phyloP scores from a whole-genome alignment of 352 stramenopile genomes.

The Lagenidium sp. region DNA sequence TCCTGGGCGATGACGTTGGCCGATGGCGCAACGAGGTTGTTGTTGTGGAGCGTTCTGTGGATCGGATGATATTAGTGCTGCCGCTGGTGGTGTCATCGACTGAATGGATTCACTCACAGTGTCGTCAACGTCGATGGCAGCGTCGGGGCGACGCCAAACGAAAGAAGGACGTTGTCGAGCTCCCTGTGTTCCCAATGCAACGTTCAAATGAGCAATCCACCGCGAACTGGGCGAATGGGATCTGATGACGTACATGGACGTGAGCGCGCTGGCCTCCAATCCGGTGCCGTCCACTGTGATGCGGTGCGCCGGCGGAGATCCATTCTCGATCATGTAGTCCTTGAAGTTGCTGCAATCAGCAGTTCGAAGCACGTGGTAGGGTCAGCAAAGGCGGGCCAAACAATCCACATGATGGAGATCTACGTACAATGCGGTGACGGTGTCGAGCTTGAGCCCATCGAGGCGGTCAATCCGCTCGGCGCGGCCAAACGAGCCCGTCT shows the following conservation, averaged over 20 bases:
- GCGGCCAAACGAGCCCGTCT: conserved; percentile 5
- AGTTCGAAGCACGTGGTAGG: neutral
- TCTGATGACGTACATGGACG: conserved; percentile 6
- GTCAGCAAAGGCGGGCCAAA: neutral
- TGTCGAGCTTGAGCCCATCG: conserved; percentile 3
- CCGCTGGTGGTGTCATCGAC: neutral
- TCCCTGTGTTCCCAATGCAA: too few species aligned
- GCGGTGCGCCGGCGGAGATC: conserved; percentile 1
- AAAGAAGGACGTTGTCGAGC: too few species aligned
- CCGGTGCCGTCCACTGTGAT: conserved; percentile 6
- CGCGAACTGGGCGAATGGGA: neutral
- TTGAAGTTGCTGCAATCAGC: conserved; percentile 5
- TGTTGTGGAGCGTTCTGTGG: conserved; percentile 13
- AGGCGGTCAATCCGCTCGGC: conserved; percentile 9
- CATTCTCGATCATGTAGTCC: conserved; percentile 6
- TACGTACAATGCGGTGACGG: conserved; percentile 10
- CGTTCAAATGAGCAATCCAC: too few species aligned
- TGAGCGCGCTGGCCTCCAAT: conserved; percentile 8
- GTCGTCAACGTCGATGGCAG: conserved; percentile 6
- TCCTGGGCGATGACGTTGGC: conserved; percentile 2
- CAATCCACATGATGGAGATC: too few species aligned
- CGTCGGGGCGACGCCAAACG: too few species aligned
- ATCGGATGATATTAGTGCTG: neutral
- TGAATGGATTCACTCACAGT: conserved; percentile 4
- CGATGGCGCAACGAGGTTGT: neutral